These are phyloP conservation scores for Fusarium burgessii DNA, from an alignment of 2,329 filamentous ascomycete species.

Conservation along the genomic window DNA sequence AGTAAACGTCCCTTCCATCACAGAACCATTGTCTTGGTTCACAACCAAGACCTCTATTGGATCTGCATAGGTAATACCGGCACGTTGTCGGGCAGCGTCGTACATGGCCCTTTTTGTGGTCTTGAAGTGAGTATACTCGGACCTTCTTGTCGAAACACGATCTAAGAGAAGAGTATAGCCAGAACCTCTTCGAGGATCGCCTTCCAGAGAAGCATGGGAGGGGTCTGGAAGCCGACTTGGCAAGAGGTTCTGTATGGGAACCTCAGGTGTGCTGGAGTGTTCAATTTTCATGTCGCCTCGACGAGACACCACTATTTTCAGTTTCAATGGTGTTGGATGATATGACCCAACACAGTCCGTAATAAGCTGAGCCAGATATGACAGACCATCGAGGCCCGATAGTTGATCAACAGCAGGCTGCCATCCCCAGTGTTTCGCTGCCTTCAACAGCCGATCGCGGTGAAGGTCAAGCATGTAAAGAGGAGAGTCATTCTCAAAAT, in stretches of 20 bases:
- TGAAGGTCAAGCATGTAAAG: slow-evolving; percentile 87
- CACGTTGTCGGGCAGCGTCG: slow-evolving; percentile 73
- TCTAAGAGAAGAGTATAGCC: slow-evolving; percentile 62
- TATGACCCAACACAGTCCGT: slow-evolving; percentile 53
- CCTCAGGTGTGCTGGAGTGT: slow-evolving; percentile 50
- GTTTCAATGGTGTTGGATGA: slow-evolving; percentile 56
- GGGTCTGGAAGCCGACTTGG: slow-evolving; percentile 67
- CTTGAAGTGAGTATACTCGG: slow-evolving; percentile 85
- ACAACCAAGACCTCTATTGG: slow-evolving; percentile 80
- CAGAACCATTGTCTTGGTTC: slow-evolving; percentile 67
- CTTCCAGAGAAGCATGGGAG: slow-evolving; percentile 30
- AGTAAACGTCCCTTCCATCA: slow-evolving; percentile 89
- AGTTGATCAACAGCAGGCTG: slow-evolving; percentile 58
- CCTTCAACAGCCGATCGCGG: slow-evolving; percentile 79
- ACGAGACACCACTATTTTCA: slow-evolving; percentile 67
- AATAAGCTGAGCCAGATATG: slow-evolving; percentile 50
- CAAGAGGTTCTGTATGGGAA: slow-evolving; percentile 66
- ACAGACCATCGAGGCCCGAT: slow-evolving; percentile 60
- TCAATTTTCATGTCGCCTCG: slow-evolving; percentile 62
- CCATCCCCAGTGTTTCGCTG: slow-evolving; percentile 70
- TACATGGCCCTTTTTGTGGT: slow-evolving; percentile 82
- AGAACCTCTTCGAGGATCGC: slow-evolving; percentile 44
- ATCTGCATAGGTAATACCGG: slow-evolving; percentile 63
- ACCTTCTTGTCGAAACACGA: slow-evolving; percentile 54
- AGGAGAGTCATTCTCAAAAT: slow-evolving; percentile 65